Conservation (phyloP, 2,329 filamentous ascomycete genomes). For the Piedraia hortae region DNA sequence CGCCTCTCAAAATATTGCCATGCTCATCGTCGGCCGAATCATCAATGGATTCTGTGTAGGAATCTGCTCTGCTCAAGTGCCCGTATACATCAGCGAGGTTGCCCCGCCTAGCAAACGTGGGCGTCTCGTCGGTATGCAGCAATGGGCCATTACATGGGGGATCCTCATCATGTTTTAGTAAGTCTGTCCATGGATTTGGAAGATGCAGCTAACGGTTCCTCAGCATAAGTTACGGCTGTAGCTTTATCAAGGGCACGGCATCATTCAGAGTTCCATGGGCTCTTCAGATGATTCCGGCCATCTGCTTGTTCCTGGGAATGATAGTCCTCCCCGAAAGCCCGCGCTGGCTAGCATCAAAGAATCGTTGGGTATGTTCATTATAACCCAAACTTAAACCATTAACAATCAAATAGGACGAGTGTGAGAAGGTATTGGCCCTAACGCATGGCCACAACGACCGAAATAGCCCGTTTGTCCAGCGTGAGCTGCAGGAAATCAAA, state of each 20-base stretch:
- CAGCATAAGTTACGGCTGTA: constrained; percentile 29
- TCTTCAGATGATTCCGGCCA: constrained; percentile 22
- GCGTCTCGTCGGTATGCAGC: constrained; percentile 41
- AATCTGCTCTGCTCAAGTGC: constrained; percentile 41
- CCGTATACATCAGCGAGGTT: constrained; percentile 40
- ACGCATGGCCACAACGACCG: constrained; percentile 27
- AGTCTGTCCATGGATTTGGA: neutral
- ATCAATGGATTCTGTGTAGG: constrained; percentile 49
- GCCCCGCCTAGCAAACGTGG: constrained; percentile 31
- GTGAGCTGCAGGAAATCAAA: constrained; percentile 45
- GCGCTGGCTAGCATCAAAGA: constrained; percentile 35
- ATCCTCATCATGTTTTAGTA: constrained; percentile 42
- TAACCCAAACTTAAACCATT: neutral
- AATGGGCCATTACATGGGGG: constrained; percentile 38
- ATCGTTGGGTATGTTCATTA: constrained; percentile 17
- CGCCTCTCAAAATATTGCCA: constrained; percentile 35
- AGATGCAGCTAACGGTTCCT: constrained; percentile 2
- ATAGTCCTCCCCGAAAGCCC: constrained; percentile 38
- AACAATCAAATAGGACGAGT: constrained; percentile 20
- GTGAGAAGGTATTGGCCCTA: constrained; percentile 30
- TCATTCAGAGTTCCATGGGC: constrained; percentile 25
- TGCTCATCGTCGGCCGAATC: constrained; percentile 43
- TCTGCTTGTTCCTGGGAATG: constrained; percentile 20
- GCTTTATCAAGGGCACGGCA: constrained; percentile 28
- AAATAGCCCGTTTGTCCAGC: constrained; percentile 27